Percentiles rank a stretch among this genome's conserved stretches.
Conservation (phyloP, 176 grass and related monocot species). For the Chloris gayana region DNA sequence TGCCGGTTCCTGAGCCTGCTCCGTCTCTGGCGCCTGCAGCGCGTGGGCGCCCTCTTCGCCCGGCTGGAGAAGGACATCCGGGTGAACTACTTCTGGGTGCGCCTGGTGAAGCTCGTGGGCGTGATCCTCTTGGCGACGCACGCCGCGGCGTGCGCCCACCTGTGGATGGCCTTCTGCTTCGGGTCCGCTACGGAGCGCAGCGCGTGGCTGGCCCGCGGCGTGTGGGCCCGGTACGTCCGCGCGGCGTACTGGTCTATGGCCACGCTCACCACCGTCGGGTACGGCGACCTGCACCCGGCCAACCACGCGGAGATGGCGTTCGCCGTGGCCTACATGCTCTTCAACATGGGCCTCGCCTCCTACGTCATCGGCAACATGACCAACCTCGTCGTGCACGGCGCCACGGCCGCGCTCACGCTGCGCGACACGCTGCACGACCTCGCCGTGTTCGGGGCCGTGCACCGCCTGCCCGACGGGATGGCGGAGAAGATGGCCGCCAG, state of each 20-base stretch:
- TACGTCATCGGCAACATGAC: slow-evolving; percentile 83
- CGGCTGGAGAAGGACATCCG: slow-evolving; percentile 64
- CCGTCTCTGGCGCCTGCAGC: slow-evolving; percentile 60
- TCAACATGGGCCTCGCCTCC: slow-evolving; percentile 60
- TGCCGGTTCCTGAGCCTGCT: slow-evolving; percentile 44
- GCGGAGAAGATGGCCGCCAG: slow-evolving; percentile 39
- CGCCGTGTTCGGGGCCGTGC: slow-evolving; percentile 32
- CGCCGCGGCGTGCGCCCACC: slow-evolving; percentile 40
- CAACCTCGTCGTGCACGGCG: slow-evolving; percentile 63
- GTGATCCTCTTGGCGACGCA: too few species aligned
- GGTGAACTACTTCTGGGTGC: slow-evolving; percentile 57
- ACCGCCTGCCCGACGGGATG: slow-evolving; percentile 32
- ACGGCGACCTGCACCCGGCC: slow-evolving; percentile 64
- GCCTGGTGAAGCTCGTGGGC: slow-evolving; percentile 49
- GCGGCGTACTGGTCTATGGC: slow-evolving; percentile 65
- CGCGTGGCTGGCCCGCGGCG: slow-evolving; percentile 16
- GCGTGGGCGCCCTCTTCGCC: slow-evolving; percentile 48
- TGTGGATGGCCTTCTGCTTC: slow-evolving; percentile 43
- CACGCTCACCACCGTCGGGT: slow-evolving; percentile 62
- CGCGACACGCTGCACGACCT: slow-evolving; percentile 30
- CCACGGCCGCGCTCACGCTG: slow-evolving; percentile 38
- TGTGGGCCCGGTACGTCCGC: slow-evolving; percentile 57
- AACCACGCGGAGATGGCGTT: slow-evolving; percentile 60
- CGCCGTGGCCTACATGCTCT: slow-evolving; percentile 51
- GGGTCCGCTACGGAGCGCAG: too few species aligned